These are phyloP conservation scores for Termitomyces sp. DNA, from an alignment of 768 basidiomycete genomes.

Conservation along the genomic window DNA sequence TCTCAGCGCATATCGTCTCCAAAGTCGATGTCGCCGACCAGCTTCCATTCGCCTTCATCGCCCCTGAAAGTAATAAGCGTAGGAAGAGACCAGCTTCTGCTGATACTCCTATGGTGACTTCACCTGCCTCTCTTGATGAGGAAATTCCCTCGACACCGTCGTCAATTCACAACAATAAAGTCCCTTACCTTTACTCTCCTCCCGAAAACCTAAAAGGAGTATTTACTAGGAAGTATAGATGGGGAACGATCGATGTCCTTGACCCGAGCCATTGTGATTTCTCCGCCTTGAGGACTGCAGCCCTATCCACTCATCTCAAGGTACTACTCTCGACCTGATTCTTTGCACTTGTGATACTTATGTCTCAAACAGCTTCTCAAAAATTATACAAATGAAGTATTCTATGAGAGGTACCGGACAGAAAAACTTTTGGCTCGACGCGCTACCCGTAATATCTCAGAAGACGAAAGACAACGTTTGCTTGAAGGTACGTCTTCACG, in stretches of 20 bases:
- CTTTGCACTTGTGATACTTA: not conserved
- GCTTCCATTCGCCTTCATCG: constrained; percentile 77
- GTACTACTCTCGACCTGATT: constrained; percentile 30
- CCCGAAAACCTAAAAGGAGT: constrained; percentile 69
- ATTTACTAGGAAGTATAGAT: constrained; percentile 75
- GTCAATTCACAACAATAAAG: constrained; percentile 27
- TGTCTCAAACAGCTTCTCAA: constrained; percentile 57
- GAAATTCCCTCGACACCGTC: constrained; percentile 31
- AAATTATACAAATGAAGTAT: constrained; percentile 76
- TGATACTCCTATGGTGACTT: constrained; percentile 20
- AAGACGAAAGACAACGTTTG: constrained; percentile 66
- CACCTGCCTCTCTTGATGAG: constrained; percentile 34
- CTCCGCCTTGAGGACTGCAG: constrained; percentile 73
- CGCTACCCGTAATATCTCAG: constrained; percentile 73
- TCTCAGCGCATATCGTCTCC: constrained; percentile 65
- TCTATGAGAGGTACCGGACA: constrained; percentile 91
- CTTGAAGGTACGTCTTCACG: constrained; percentile 51
- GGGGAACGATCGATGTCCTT: constrained; percentile 87
- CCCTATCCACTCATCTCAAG: constrained; percentile 82
- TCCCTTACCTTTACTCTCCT: constrained; percentile 43
- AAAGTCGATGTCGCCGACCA: constrained; percentile 51
- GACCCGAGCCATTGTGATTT: constrained; percentile 87
- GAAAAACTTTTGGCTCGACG: constrained; percentile 86
- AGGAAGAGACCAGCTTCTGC: constrained; percentile 30
- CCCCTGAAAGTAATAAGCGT: constrained; percentile 53